Base-by-base conservation (phyloP, 2,329 filamentous ascomycete genomes). In the Teratosphaeria zuluensis region DNA sequence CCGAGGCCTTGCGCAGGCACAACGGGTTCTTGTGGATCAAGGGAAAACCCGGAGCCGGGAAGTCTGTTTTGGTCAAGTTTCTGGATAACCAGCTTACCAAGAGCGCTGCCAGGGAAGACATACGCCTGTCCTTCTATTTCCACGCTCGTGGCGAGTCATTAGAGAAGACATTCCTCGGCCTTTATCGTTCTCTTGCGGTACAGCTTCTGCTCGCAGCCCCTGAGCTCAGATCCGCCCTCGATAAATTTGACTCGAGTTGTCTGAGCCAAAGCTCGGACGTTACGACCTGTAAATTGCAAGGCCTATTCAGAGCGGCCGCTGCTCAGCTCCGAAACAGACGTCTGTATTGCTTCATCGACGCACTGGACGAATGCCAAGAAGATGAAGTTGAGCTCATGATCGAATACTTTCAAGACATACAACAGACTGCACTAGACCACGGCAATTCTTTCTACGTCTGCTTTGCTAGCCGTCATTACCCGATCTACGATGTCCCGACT, bases 81-180 rank as follows among this genome's bases (percentile, higher is more conserved):
- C 33, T 35, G 9, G 53, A 58, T 2, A 52, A 62, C 16, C 46
- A 48, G 9, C 19, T 58, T 14, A 55, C 59, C n/a, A 48, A 62
- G 21, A 61, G 61, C 21, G 61, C 56, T 24, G 66, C 64, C 28
- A 12, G 14, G 1, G 60, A 64, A 14, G 58, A 59, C 0, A 48
- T 69, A 0, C 62, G 76, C 0, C 58, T 78, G 1, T 75, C 73
- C 0, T 81, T 79, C 64, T 81, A 80, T 69, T 81, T 81, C 70
- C 76, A 80, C 58, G 77, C 77, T 0, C 67, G 76, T 55, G 78
- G 77, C 0, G 67, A 70, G 0, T 28, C 66, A 4, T 64, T 79
- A 8, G 78, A 83, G 14, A 35, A 35, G 2, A 35, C 33, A 9
- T 35, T 35, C 2, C 33, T 35, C 14, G 33, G 33, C 9, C 33